These are phyloP conservation scores for Pseudocercospora vitis DNA, from an alignment of 2,329 filamentous ascomycete species.

Conservation along the genomic window DNA sequence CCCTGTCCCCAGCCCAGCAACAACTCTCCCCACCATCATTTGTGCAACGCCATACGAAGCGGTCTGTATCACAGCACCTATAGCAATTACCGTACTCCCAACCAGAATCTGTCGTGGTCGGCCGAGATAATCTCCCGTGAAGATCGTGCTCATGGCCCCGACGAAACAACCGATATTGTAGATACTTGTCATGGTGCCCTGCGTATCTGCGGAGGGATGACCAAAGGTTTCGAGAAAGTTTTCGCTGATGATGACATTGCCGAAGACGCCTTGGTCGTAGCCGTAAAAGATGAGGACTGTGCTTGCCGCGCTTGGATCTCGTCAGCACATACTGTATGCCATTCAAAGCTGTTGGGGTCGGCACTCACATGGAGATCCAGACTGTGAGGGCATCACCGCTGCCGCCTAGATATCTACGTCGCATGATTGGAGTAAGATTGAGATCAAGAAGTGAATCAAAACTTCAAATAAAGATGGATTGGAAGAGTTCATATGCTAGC, in stretches of 20 bases:
- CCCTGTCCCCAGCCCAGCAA: slow-evolving; percentile 49
- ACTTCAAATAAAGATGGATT: not conserved
- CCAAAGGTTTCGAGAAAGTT: slow-evolving; percentile 41
- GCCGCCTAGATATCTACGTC: slow-evolving; percentile 52
- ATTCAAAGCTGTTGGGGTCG: not conserved
- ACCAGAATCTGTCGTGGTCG: slow-evolving; percentile 44
- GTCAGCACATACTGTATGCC: not conserved
- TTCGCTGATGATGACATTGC: slow-evolving; percentile 40
- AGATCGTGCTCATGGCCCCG: slow-evolving; percentile 45
- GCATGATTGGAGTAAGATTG: slow-evolving; percentile 37
- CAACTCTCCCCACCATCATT: slow-evolving; percentile 48
- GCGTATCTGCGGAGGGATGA: slow-evolving; percentile 38
- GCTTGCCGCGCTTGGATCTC: slow-evolving; percentile 41
- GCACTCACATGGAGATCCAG: slow-evolving; percentile 49
- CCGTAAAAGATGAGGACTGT: slow-evolving; percentile 53
- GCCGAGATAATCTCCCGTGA: slow-evolving; percentile 48
- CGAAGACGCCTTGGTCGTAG: slow-evolving; percentile 41
- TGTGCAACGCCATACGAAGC: slow-evolving; percentile 42
- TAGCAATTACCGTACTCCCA: slow-evolving; percentile 44
- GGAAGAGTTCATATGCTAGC: not conserved
- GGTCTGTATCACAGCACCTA: slow-evolving; percentile 48
- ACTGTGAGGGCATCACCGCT: slow-evolving; percentile 53
- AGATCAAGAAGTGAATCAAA: not conserved
- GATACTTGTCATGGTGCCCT: slow-evolving; percentile 41
- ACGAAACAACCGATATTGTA: slow-evolving; percentile 46